Percentiles rank a stretch among this genome's conserved stretches.
Conservation (phyloP, 1,139 yeast genomes). For the Blastobotrys arbuscula region DNA sequence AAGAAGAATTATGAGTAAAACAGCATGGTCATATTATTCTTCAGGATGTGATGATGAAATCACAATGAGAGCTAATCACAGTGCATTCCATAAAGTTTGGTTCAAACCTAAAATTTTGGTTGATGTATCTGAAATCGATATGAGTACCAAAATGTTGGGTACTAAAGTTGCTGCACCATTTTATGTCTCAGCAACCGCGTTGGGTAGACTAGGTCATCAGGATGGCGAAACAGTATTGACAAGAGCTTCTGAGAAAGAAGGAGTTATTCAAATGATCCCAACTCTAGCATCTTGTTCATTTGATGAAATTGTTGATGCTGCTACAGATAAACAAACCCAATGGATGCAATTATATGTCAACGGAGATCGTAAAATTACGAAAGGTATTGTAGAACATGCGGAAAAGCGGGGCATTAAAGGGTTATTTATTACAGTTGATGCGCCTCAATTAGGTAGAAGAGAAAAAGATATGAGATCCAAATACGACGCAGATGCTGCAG, state of each 20-base stretch:
- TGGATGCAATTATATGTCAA: constrained; percentile 93
- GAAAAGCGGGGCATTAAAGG: constrained; percentile 74
- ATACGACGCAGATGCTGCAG: constrained; percentile 58
- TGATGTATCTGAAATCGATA: constrained; percentile 56
- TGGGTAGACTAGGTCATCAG: constrained; percentile 50
- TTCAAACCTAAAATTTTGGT: constrained; percentile 78
- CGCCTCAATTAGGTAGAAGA: constrained; percentile 91
- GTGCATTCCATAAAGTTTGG: constrained; percentile 78
- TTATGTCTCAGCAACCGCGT: constrained; percentile 54
- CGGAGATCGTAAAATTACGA: constrained; percentile 57
- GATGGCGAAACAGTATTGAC: constrained; percentile 53
- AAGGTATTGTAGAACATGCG: constrained; percentile 59
- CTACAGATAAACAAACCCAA: constrained; percentile 52
- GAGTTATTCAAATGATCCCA: constrained; percentile 52
- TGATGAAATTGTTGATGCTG: constrained; percentile 50
- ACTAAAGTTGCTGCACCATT: constrained; percentile 43
- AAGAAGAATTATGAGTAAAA: constrained; percentile 61
- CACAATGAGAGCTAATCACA: constrained; percentile 80
- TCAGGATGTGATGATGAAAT: constrained; percentile 93
- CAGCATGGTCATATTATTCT: constrained; percentile 90
- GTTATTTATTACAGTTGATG: constrained; percentile 83
- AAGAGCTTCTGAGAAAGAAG: constrained; percentile 43
- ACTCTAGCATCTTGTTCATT: constrained; percentile 51
- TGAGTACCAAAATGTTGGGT: constrained; percentile 51
- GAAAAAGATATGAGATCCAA: constrained; percentile 59